These are phyloP conservation scores for Punica granatum DNA, from an alignment of 345 rosid genomes.

Conservation along the genomic window DNA sequence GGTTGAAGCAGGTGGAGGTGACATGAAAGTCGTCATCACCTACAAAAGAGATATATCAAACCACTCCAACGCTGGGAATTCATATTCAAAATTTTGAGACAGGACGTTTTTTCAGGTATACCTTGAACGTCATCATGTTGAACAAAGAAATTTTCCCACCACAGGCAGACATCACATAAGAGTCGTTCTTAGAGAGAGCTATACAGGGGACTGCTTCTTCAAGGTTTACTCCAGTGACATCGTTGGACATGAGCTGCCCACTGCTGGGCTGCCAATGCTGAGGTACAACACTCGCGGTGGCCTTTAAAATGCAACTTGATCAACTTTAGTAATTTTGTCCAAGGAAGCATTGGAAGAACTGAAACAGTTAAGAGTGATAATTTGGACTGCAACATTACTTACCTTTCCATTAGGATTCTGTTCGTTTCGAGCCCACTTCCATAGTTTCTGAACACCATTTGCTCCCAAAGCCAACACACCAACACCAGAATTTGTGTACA, in stretches of 20 bases:
- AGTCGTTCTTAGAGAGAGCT: constrained; percentile 87
- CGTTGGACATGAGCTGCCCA: constrained; percentile 86
- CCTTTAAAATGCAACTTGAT: constrained; percentile 36
- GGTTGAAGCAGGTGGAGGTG: constrained; percentile 78
- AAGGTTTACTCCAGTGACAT: constrained; percentile 62
- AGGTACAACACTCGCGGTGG: constrained; percentile 54
- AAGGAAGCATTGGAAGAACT: background rate
- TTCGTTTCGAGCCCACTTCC: constrained; percentile 73
- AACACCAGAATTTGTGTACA: constrained; percentile 76
- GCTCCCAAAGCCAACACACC: constrained; percentile 84
- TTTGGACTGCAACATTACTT: background rate
- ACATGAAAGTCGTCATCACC: constrained; percentile 91
- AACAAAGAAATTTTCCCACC: constrained; percentile 90
- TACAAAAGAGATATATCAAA: constrained; percentile 19
- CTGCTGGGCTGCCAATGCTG: constrained; percentile 91
- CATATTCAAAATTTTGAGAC: background rate
- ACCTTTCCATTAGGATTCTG: constrained; percentile 88
- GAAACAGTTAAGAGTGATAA: background rate
- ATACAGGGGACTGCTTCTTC: constrained; percentile 88
- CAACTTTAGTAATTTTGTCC: background rate
- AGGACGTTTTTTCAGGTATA: constrained; percentile 7
- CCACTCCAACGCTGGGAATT: background rate
- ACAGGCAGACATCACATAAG: constrained; percentile 84
- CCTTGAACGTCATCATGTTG: constrained; percentile 93
- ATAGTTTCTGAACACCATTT: constrained; percentile 64